phyloP scores from a whole-genome alignment of 2,329 filamentous ascomycete genomes.

The Fusarium multiceps region DNA sequence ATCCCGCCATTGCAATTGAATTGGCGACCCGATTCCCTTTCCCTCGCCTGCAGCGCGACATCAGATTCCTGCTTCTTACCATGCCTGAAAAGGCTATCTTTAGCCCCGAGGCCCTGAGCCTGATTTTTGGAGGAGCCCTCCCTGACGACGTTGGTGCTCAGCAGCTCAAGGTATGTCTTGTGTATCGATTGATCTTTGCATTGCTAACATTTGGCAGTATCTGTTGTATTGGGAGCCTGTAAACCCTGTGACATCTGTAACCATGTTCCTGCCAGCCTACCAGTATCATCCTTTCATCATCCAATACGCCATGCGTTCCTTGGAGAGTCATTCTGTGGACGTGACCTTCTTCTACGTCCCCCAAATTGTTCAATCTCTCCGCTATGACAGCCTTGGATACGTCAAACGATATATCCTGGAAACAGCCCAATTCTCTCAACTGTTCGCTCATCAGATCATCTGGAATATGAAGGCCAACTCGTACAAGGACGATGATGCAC shows the following conservation, averaged over 20 bases:
- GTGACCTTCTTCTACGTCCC: slow-evolving; percentile 99
- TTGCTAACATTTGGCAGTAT: slow-evolving; percentile 65
- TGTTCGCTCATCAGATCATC: slow-evolving; percentile 99
- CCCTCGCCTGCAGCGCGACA: slow-evolving; percentile 75
- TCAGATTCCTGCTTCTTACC: slow-evolving; percentile 82
- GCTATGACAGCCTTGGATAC: slow-evolving; percentile 93
- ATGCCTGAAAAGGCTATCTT: slow-evolving; percentile 84
- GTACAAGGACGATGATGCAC: slow-evolving; percentile 95
- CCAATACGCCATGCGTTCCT: slow-evolving; percentile 94
- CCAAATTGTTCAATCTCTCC: slow-evolving; percentile 94
- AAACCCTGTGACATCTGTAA: slow-evolving; percentile 92
- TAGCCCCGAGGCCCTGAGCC: slow-evolving; percentile 83
- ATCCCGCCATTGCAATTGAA: slow-evolving; percentile 87
- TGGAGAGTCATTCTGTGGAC: slow-evolving; percentile 95
- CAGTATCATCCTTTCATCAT: slow-evolving; percentile 91
- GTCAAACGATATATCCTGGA: slow-evolving; percentile 97
- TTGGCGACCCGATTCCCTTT: slow-evolving; percentile 83
- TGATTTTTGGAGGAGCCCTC: slow-evolving; percentile 81
- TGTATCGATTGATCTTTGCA: neutral
- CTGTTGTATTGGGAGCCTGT: slow-evolving; percentile 92
- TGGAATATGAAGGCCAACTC: slow-evolving; percentile 99
- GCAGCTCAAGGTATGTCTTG: slow-evolving; percentile 76
- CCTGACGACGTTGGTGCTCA: slow-evolving; percentile 82
- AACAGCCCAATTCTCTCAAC: slow-evolving; percentile 95
- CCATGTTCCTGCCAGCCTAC: slow-evolving; percentile 91